Conservation (phyloP, 2,329 filamentous ascomycete genomes). For the Paramyrothecium roridum region DNA sequence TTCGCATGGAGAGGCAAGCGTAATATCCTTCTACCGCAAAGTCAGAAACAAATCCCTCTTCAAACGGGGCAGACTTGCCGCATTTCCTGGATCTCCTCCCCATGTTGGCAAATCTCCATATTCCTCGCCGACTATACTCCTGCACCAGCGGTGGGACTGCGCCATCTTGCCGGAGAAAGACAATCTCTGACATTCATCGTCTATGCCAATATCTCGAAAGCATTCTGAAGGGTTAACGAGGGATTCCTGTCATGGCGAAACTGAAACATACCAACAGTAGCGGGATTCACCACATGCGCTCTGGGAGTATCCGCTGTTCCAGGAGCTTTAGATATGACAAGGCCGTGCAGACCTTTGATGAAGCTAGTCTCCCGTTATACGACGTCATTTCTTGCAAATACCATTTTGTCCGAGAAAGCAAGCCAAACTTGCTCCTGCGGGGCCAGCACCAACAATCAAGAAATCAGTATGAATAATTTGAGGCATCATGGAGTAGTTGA, state of each 20-base stretch:
- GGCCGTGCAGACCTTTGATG: background rate
- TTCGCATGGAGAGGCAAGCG: background rate
- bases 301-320: background rate
- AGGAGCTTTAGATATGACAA: background rate
- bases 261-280: background rate
- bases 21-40: background rate
- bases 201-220: background rate
- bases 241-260: background rate
- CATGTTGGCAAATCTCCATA: background rate
- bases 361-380: background rate
- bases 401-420: background rate
- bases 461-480: background rate
- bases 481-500: too few species aligned
- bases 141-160: background rate
- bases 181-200: background rate
- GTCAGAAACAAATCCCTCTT: background rate
- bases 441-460: background rate
- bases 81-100: background rate
- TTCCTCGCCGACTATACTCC: background rate
- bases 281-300: slow-evolving; percentile 1
- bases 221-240: background rate
- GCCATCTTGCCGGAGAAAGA: background rate
- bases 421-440: background rate
- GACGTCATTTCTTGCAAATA: background rate
- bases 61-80: background rate